A percentile compares a stretch with the other conserved stretches of the same genome.
phyloP scores from a whole-genome alignment of 495 filamentous ascomycete species.

The Bryoglossum gracile region DNA sequence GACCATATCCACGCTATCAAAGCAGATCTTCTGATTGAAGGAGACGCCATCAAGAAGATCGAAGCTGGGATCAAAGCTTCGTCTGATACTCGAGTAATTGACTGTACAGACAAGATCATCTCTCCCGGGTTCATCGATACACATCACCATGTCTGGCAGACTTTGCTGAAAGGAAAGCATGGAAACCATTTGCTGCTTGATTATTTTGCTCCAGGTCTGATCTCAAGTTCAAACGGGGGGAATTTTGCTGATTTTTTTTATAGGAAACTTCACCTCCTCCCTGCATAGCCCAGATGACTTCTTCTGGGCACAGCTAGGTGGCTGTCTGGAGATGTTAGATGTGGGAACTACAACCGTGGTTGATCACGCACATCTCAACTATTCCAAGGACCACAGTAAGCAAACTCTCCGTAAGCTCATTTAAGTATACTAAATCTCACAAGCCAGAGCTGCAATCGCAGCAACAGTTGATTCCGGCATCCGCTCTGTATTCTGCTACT shows the following conservation, averaged over 20 bases:
- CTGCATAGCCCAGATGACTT: slow-evolving; percentile 37
- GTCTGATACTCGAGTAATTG: slow-evolving; percentile 29
- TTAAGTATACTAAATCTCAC: neutral
- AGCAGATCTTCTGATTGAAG: slow-evolving; percentile 17
- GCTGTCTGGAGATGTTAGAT: slow-evolving; percentile 44
- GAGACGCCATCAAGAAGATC: slow-evolving; percentile 17
- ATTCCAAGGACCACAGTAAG: slow-evolving; percentile 34
- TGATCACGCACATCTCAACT: slow-evolving; percentile 48
- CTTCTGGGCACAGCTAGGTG: slow-evolving; percentile 48
- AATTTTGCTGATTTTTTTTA: too few relatives aligned
- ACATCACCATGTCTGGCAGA: slow-evolving; percentile 47
- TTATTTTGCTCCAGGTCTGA: slow-evolving; percentile 33
- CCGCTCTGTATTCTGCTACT: slow-evolving; percentile 41
- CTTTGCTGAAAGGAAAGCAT: slow-evolving; percentile 27
- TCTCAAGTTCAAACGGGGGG: neutral
- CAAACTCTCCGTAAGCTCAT: neutral
- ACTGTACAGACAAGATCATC: slow-evolving; percentile 40
- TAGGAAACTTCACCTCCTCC: slow-evolving; percentile 28
- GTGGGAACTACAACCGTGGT: slow-evolving; percentile 51
- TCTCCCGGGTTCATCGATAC: slow-evolving; percentile 48
- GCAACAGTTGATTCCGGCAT: slow-evolving; percentile 41
- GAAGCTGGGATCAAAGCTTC: slow-evolving; percentile 1
- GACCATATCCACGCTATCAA: slow-evolving; percentile 7
- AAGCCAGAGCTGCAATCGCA: slow-evolving; percentile 32
- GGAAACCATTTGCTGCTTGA: slow-evolving; percentile 33